These are phyloP conservation scores for Neurospora discreta DNA, from an alignment of 495 filamentous ascomycete species.

Conservation along the genomic window DNA sequence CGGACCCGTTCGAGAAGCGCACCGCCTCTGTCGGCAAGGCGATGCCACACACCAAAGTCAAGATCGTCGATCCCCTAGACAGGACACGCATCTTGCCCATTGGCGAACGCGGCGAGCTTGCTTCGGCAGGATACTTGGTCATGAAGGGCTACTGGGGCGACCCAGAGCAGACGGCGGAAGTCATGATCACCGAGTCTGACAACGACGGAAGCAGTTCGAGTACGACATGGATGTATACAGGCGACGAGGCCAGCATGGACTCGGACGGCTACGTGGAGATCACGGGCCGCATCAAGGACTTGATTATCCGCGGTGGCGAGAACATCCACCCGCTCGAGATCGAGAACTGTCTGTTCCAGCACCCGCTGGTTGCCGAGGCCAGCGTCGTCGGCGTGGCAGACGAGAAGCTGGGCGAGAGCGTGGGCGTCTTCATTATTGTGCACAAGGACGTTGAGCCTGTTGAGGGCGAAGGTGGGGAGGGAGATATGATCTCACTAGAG, in stretches of 20 bases:
- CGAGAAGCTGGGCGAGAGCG: conserved; percentile 73
- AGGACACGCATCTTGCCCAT: conserved; percentile 46
- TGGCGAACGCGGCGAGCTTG: conserved; percentile 67
- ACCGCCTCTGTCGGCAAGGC: conserved; percentile 64
- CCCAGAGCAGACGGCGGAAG: conserved; percentile 55
- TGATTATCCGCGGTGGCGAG: conserved; percentile 86
- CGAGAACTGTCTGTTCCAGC: conserved; percentile 77
- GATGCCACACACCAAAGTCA: conserved; percentile 69
- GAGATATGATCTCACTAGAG: background rate
- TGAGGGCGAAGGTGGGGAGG: conserved; percentile 14
- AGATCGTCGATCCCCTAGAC: conserved; percentile 61
- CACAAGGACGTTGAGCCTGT: conserved; percentile 27
- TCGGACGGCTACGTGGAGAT: conserved; percentile 53
- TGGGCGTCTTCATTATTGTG: conserved; percentile 68
- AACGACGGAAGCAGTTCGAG: conserved; percentile 33
- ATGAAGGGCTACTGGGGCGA: conserved; percentile 90
- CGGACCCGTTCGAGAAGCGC: conserved; percentile 70
- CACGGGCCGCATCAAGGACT: conserved; percentile 67
- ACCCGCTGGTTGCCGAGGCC: conserved; percentile 56
- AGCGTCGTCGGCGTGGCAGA: conserved; percentile 80
- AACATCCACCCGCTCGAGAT: conserved; percentile 95
- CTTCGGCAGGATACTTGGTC: conserved; percentile 71
- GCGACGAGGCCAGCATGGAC: conserved; percentile 90
- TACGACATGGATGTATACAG: conserved; percentile 49
- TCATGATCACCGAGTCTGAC: conserved; percentile 35